These are phyloP conservation scores for Bothia castanella DNA, from an alignment of 1,284 basidiomycete species.

Conservation along the genomic window DNA sequence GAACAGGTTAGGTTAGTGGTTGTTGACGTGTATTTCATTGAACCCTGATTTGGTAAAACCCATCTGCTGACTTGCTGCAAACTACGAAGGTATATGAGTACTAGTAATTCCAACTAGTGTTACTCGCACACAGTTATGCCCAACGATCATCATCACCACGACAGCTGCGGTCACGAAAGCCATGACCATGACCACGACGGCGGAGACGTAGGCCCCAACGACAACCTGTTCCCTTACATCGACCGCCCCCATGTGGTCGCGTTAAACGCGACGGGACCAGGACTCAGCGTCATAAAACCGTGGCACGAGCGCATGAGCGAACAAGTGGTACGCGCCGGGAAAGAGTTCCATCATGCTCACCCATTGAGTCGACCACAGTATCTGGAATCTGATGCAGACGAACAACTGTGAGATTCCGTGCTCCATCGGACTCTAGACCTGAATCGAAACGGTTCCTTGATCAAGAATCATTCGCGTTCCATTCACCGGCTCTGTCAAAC, in stretches of 20 bases:
- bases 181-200: slow-evolving; percentile 51
- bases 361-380: slow-evolving; percentile 42
- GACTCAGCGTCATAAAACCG: slow-evolving; percentile 64
- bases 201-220: slow-evolving; percentile 53
- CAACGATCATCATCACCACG: slow-evolving; percentile 48
- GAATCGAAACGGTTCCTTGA: slow-evolving; percentile 9
- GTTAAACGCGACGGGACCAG: slow-evolving; percentile 54
- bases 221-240: slow-evolving; percentile 67
- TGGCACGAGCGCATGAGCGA: slow-evolving; percentile 71
- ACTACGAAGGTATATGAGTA: too few species aligned
- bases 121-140: slow-evolving; percentile 12
- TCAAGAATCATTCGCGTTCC: slow-evolving; percentile 72
- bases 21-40: slow-evolving; percentile 16
- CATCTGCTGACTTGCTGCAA: background rate
- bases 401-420: slow-evolving; percentile 59
- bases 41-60: slow-evolving; percentile 5
- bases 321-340: slow-evolving; percentile 43
- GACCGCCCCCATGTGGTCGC: slow-evolving; percentile 70
- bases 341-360: background rate
- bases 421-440: slow-evolving; percentile 1
- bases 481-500: slow-evolving; percentile 75
- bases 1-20: slow-evolving; percentile 2
- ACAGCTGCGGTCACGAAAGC: slow-evolving; percentile 52
- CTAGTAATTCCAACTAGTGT: too few species aligned
- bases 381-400: slow-evolving; percentile 78